Conservation (phyloP, 202 grass and related monocot genomes). For the Setaria viridis region DNA sequence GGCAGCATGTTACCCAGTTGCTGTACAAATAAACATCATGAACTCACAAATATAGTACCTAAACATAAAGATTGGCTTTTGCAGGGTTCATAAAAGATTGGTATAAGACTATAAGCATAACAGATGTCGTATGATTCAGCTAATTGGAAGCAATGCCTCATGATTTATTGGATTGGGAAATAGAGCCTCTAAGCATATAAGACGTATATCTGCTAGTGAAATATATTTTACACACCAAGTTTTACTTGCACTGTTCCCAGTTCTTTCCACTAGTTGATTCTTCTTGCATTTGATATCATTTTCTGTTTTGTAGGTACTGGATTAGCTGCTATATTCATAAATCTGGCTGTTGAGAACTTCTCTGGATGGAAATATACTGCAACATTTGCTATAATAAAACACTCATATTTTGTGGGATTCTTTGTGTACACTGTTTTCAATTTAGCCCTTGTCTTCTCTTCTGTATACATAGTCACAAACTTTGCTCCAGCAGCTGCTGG, state of each 20-base stretch:
- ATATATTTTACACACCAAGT: neutral
- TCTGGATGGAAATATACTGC: slow-evolving; percentile 98
- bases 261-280: slow-evolving; percentile 16
- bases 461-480: slow-evolving; percentile 88
- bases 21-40: neutral
- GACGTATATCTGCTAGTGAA: neutral
- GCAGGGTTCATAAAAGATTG: neutral
- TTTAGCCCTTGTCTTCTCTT: slow-evolving; percentile 88
- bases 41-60: neutral
- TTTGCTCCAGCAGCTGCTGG: slow-evolving; percentile 98
- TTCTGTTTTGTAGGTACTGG: slow-evolving; percentile 78
- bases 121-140: too few relatives aligned
- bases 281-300: slow-evolving; percentile 33
- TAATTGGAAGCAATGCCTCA: neutral
- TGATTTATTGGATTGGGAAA: neutral
- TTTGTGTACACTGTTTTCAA: slow-evolving; percentile 88
- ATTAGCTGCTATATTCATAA: slow-evolving; percentile 98
- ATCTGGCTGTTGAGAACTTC: slow-evolving; percentile 97
- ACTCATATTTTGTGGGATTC: slow-evolving; percentile 95
- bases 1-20: neutral
- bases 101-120: neutral
- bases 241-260: slow-evolving; percentile 5
- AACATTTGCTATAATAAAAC: slow-evolving; percentile 94
- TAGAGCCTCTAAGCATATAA: slow-evolving; percentile 18
- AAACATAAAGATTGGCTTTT: slow-evolving; percentile 3